Percentiles rank a stretch among this genome's conserved stretches.
Evolutionary conservation across 2,329 filamentous ascomycete species (phyloP).

Genomic region (Fusarium oligoseptatum): DNA sequence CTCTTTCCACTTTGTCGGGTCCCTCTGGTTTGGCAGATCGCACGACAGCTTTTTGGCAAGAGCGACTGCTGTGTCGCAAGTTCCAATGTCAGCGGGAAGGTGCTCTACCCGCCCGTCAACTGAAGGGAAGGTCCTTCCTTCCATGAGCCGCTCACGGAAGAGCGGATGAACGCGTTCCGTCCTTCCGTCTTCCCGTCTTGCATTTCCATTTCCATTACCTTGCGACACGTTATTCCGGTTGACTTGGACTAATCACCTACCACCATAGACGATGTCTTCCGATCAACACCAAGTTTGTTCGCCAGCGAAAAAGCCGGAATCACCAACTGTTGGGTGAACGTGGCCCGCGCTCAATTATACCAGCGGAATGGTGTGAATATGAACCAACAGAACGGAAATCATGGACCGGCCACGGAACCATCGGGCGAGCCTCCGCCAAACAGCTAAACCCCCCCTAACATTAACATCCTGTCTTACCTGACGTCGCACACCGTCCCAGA

Average conservation of each 20-base stretch:
- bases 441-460: slow-evolving; percentile 5
- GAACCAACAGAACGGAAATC: not conserved
- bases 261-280: not conserved
- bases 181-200: slow-evolving; percentile 33
- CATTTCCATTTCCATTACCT: not conserved
- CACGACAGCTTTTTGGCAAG: slow-evolving; percentile 17
- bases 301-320: not conserved
- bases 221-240: not conserved
- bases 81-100: slow-evolving; percentile 3
- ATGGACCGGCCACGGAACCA: not conserved
- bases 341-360: not conserved
- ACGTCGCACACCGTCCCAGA: slow-evolving; percentile 16
- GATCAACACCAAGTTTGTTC: not conserved
- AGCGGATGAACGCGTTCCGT: slow-evolving; percentile 27
- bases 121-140: not conserved
- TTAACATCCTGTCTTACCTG: slow-evolving; percentile 4
- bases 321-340: not conserved
- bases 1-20: slow-evolving; percentile 23
- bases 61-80: not conserved
- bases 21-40: slow-evolving; percentile 9
- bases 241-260: not conserved
- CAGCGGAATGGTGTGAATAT: not conserved
- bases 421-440: slow-evolving; percentile 19
- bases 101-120: slow-evolving; percentile 1
- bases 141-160: slow-evolving; percentile 16